A percentile compares a stretch with the other conserved stretches of the same genome.
Conservation (phyloP, 2,329 filamentous ascomycete genomes). For the Drechslera avenae region DNA sequence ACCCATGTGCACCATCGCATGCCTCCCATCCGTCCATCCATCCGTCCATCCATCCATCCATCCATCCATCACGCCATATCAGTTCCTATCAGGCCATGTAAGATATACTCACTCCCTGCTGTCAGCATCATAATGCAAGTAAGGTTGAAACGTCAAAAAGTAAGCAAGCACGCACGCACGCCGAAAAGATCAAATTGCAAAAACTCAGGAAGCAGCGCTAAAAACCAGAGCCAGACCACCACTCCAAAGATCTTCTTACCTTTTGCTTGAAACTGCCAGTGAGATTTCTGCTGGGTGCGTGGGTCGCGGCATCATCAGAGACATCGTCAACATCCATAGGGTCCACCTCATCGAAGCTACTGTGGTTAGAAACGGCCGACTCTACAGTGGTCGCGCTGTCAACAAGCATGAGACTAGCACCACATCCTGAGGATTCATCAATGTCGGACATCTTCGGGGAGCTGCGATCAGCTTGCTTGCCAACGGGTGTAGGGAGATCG, state of each 20-base stretch:
- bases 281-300: not conserved
- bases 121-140: conserved; percentile 11
- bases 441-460: conserved; percentile 57
- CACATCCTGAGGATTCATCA: conserved; percentile 91
- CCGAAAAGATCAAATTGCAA: not conserved
- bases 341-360: conserved; percentile 19
- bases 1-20: no score
- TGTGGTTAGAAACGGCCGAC: conserved; percentile 12
- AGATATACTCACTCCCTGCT: conserved; percentile 7
- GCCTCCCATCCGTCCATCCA: no score
- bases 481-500: conserved; percentile 9
- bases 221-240: conserved; percentile 13
- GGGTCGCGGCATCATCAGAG: not conserved
- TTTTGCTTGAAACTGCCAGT: conserved; percentile 16
- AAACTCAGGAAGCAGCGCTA: conserved; percentile 12
- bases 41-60: no score
- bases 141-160: not conserved
- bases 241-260: conserved; percentile 23
- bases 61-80: no score
- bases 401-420: conserved; percentile 83
- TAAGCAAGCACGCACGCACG: not conserved
- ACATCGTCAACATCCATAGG: not conserved
- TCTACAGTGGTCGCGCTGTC: conserved; percentile 64
- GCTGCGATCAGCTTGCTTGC: conserved; percentile 42
- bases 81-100: not conserved